phyloP scores from a whole-genome alignment of 345 rosid genomes.

The Odontarrhena argentea region DNA sequence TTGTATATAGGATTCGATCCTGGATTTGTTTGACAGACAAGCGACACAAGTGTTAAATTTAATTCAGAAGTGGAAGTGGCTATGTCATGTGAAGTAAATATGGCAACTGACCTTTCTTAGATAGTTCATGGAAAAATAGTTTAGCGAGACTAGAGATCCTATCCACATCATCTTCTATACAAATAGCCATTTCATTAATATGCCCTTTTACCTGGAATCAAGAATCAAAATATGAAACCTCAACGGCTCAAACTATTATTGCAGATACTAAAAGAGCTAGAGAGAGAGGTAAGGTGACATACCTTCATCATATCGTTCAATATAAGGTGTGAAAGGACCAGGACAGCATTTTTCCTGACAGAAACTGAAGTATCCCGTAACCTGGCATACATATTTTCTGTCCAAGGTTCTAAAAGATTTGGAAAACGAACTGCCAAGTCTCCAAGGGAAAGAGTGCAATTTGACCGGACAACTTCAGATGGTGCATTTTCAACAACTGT shows the following conservation, averaged over 20 bases:
- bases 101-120: constrained; percentile 77
- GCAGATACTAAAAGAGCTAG: constrained; percentile 19
- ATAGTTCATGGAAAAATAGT: constrained; percentile 86
- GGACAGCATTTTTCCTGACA: constrained; percentile 94
- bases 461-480: constrained; percentile 90
- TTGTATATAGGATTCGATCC: constrained; percentile 97
- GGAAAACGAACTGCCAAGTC: constrained; percentile 98
- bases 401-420: constrained; percentile 95
- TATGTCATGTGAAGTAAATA: constrained; percentile 15
- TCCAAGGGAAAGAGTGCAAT: constrained; percentile 93
- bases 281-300: constrained; percentile 21
- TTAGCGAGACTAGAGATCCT: constrained; percentile 91
- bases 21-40: constrained; percentile 42
- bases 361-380: constrained; percentile 73
- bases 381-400: constrained; percentile 89
- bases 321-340: constrained; percentile 98
- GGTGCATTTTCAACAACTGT: constrained; percentile 93
- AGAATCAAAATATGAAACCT: constrained; percentile 37
- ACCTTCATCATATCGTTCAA: constrained; percentile 99
- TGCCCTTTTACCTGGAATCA: constrained; percentile 86
- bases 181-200: constrained; percentile 87
- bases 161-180: constrained; percentile 85
- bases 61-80: constrained; percentile 5
- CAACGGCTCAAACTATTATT: constrained; percentile 21
- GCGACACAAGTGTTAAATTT: constrained; percentile 31